Evolutionary conservation across 306 rosid genomes (phyloP).

Genomic region (Coriaria nepalensis): DNA sequence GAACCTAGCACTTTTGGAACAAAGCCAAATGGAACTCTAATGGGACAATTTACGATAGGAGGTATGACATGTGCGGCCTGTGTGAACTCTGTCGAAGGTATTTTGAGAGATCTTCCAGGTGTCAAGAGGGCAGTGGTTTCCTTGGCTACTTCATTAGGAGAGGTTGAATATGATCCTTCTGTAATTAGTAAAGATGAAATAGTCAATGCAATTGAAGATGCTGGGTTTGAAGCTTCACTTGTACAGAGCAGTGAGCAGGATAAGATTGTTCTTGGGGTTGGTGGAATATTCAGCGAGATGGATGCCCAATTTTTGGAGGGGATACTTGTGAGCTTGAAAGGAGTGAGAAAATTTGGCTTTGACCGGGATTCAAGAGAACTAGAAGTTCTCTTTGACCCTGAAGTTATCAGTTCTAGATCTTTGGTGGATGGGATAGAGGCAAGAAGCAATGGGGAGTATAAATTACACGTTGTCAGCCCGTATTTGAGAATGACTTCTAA

Average conservation of each 20-base stretch:
- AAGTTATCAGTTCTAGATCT: slow-evolving; percentile 68
- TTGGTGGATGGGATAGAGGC: slow-evolving; percentile 68
- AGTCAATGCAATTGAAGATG: slow-evolving; percentile 79
- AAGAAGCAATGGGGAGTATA: slow-evolving; percentile 54
- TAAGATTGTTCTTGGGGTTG: slow-evolving; percentile 48
- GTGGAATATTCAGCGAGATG: slow-evolving; percentile 45
- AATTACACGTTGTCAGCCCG: slow-evolving; percentile 60
- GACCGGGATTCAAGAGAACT: slow-evolving; percentile 47
- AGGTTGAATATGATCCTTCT: slow-evolving; percentile 79
- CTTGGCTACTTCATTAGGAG: slow-evolving; percentile 81
- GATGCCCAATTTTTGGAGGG: slow-evolving; percentile 57
- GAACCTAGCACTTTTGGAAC: slow-evolving; percentile 49
- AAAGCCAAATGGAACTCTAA: slow-evolving; percentile 41
- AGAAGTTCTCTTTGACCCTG: slow-evolving; percentile 75
- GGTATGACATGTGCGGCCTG: slow-evolving; percentile 99
- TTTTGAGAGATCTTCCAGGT: slow-evolving; percentile 68
- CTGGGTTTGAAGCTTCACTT: slow-evolving; percentile 83
- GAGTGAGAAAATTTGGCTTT: slow-evolving; percentile 52
- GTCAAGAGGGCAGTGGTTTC: slow-evolving; percentile 84
- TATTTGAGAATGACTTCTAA: slow-evolving; percentile 71
- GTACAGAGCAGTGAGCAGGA: slow-evolving; percentile 84
- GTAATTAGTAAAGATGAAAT: slow-evolving; percentile 66
- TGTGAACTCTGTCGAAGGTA: slow-evolving; percentile 89
- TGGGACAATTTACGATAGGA: slow-evolving; percentile 83
- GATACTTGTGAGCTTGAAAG: slow-evolving; percentile 49